Evolutionary conservation across 192 early-diverging fungal genomes (phyloP).

Genomic region (Geranomyces variabilis): DNA sequence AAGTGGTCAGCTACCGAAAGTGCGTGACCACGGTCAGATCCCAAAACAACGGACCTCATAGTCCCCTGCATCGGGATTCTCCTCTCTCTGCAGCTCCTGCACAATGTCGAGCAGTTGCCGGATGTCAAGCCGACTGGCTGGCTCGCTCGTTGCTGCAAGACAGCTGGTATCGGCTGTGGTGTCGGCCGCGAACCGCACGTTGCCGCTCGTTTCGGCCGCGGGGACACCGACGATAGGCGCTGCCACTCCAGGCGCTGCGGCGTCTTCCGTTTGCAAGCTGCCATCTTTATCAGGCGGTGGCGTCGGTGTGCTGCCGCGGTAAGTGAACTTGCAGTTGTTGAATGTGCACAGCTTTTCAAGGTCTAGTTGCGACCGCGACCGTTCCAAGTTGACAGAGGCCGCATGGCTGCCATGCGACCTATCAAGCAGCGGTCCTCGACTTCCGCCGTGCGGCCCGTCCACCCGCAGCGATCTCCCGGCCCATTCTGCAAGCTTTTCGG

Average conservation of each 20-base stretch:
- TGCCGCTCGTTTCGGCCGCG: not conserved
- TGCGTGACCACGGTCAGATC: too few species aligned
- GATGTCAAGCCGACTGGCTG: slow-evolving; percentile 9
- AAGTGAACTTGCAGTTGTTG: slow-evolving; percentile 18
- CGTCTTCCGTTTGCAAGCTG: not conserved
- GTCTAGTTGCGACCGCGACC: not conserved
- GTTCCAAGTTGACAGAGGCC: not conserved
- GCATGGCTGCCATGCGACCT: not conserved
- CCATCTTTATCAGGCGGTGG: not conserved
- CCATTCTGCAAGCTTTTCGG: slow-evolving; percentile 11
- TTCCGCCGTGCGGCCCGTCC: not conserved
- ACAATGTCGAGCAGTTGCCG: slow-evolving; percentile 9
- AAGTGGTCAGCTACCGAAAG: not conserved
- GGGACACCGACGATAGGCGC: not conserved
- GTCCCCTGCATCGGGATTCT: not conserved
- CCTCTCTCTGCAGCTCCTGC: not conserved
- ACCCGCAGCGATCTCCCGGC: not conserved
- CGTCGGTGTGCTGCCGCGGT: not conserved
- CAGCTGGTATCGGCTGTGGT: slow-evolving; percentile 1
- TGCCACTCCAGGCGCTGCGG: not conserved
- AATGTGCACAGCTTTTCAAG: slow-evolving; percentile 2
- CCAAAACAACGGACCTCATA: not conserved
- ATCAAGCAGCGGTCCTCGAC: not conserved
- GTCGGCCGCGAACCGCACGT: not conserved
- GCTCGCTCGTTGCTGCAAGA: not conserved